phyloP scores from a whole-genome alignment of 2,329 filamentous ascomycete genomes.

The Ustilaginoidea virens region DNA sequence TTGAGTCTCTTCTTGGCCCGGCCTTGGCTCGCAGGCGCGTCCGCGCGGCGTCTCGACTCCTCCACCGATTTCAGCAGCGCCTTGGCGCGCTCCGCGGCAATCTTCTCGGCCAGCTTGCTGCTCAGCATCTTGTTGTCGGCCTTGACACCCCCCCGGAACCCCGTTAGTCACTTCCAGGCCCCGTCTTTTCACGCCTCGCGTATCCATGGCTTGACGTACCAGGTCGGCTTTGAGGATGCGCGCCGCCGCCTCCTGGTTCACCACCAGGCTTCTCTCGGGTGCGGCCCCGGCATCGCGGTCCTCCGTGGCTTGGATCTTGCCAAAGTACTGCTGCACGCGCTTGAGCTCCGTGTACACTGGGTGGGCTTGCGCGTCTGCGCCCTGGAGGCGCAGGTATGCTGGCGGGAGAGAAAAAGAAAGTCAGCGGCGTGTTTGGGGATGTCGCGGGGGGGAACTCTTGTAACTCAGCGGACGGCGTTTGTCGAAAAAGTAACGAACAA shows the following conservation, averaged over 20 bases:
- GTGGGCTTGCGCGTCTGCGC: constrained; percentile 68
- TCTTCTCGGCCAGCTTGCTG: constrained; percentile 36
- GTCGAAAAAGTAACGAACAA: too few species aligned
- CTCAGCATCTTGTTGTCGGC: constrained; percentile 36
- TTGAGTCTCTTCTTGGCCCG: constrained; percentile 17
- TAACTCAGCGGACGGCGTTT: too few species aligned
- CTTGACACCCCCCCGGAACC: too few species aligned
- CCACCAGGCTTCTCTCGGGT: constrained; percentile 33
- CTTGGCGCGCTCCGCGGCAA: constrained; percentile 39
- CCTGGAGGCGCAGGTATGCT: constrained; percentile 64
- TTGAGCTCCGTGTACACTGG: constrained; percentile 74
- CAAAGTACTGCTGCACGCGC: constrained; percentile 80
- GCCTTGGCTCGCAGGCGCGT: too few species aligned
- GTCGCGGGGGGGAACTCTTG: too few species aligned
- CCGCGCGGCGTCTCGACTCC: too few species aligned
- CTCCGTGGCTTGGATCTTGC: constrained; percentile 73
- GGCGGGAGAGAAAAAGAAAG: too few species aligned
- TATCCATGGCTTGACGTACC: constrained; percentile 27
- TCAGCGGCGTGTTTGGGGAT: too few species aligned
- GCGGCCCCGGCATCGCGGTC: constrained; percentile 39
- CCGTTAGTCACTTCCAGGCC: too few species aligned
- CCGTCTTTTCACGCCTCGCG: too few species aligned
- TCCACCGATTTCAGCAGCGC: constrained; percentile 31
- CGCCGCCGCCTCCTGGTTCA: constrained; percentile 64
- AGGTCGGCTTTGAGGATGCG: constrained; percentile 74